Percentiles rank a stretch among this genome's conserved stretches.
Conservation (phyloP, 2,329 filamentous ascomycete genomes). For the Phymatotrichopsis omnivora region DNA sequence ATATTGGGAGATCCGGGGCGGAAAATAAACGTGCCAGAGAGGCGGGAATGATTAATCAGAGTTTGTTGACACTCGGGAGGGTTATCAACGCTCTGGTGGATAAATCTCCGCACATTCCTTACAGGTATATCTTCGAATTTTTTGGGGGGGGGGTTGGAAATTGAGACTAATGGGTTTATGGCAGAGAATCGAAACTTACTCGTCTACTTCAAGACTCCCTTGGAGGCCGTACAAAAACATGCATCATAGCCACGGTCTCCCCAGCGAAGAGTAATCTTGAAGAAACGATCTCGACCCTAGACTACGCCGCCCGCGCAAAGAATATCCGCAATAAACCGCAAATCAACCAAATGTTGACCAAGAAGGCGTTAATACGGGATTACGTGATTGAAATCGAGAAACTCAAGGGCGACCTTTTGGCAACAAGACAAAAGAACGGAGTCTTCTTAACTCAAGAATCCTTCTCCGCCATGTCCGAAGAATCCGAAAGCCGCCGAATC, state of each 20-base stretch:
- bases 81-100: constrained; percentile 98
- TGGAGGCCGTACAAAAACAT: constrained; percentile 91
- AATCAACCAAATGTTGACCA: constrained; percentile 81
- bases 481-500: constrained; percentile 86
- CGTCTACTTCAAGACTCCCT: constrained; percentile 91
- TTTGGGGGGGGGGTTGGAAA: no score
- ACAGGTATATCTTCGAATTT: constrained; percentile 36
- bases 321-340: constrained; percentile 98
- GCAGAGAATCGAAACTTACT: constrained; percentile 90
- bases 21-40: constrained; percentile 97
- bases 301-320: constrained; percentile 96
- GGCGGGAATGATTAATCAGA: constrained; percentile 96
- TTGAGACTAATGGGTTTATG: no score
- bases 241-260: constrained; percentile 94
- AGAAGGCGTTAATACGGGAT: constrained; percentile 82
- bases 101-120: constrained; percentile 77
- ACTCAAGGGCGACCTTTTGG: constrained; percentile 84
- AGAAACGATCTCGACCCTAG: constrained; percentile 94
- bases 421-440: constrained; percentile 84
- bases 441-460: constrained; percentile 84
- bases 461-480: constrained; percentile 81
- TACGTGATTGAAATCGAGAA: constrained; percentile 91
- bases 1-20: constrained; percentile 90
- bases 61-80: constrained; percentile 80
- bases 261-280: constrained; percentile 91